Evolutionary conservation across 164 flowering plant genomes (phyloP), one percentile per base, ranked within the genome.

Genomic region (Amborella trichopoda): DNA sequence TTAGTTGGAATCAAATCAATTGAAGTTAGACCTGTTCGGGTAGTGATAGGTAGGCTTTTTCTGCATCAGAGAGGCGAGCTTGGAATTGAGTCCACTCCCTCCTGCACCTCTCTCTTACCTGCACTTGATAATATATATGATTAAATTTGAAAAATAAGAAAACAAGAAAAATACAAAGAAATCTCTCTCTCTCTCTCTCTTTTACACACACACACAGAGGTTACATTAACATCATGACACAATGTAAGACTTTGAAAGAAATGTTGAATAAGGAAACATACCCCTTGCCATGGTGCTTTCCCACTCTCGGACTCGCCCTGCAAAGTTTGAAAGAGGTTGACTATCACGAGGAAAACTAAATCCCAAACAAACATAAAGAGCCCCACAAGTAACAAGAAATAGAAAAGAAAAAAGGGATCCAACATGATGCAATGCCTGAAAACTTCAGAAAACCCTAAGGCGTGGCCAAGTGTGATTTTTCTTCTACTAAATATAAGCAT

Each of bases 231-330:
- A n/a, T n/a, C n/a, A n/a, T n/a, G n/a, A n/a, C n/a, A n/a, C n/a
- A n/a, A n/a, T n/a, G n/a, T n/a, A n/a, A n/a, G n/a, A n/a, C n/a
- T n/a, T n/a, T n/a, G n/a, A n/a, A n/a, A n/a, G n/a, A n/a, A n/a
- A n/a, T n/a, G n/a, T 37, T 8, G 41, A 6, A 2, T n/a, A n/a
- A 3, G 18, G 26, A 33, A 53, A 62, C 78, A 26, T 83, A 90
- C 98, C 83, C 95, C 96, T 74, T 81, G 64, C 98, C 95, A 80
- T 50, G 96, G 80, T 34, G 93, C 76, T 66, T 77, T 78, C 18
- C 98, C 96, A 17, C 68, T 59, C 42, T 75, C 74, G 2, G 93
- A 23, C 40, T 68, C 6, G 3, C 98, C 98, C 96, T 90, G 86
- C 40, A 50, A 68, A n/a, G 44, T 45, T 25, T 36, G 28, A 23